Conservation (phyloP, 805 yeast genomes). For the Monosporozyma servazzii region DNA sequence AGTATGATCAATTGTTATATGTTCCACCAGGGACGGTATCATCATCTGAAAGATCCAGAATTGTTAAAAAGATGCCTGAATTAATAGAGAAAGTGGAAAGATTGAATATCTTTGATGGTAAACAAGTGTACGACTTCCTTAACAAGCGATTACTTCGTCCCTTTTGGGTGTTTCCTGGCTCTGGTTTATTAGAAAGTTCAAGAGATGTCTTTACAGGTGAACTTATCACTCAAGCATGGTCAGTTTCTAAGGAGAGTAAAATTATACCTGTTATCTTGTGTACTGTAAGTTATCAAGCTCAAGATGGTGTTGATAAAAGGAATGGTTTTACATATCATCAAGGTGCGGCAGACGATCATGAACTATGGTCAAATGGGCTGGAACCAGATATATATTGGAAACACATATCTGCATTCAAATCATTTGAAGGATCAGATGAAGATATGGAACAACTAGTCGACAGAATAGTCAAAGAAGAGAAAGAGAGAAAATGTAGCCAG, state of each 20-base stretch:
- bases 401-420: conserved; percentile 25
- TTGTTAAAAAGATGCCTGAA: conserved; percentile 37
- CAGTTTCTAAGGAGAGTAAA: conserved; percentile 26
- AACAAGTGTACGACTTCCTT: conserved; percentile 27
- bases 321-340: conserved; percentile 60
- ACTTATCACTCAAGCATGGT: conserved; percentile 24
- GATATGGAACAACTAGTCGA: neutral
- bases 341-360: conserved; percentile 95
- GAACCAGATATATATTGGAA: conserved; percentile 53
- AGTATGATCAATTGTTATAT: conserved; percentile 31
- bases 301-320: conserved; percentile 45
- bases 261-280: conserved; percentile 42
- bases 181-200: conserved; percentile 15
- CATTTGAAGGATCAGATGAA: conserved; percentile 22
- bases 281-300: conserved; percentile 54
- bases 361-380: conserved; percentile 61
- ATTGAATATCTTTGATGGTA: conserved; percentile 33
- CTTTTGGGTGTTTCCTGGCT: conserved; percentile 58
- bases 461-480: neutral
- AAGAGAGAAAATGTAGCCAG: neutral
- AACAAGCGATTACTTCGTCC: conserved; percentile 50
- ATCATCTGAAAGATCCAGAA: conserved; percentile 45
- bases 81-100: conserved; percentile 39
- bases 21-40: conserved; percentile 50
- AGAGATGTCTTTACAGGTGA: conserved; percentile 28